Conservation (phyloP, 1,284 basidiomycete genomes). For the Cerioporus squamosus region DNA sequence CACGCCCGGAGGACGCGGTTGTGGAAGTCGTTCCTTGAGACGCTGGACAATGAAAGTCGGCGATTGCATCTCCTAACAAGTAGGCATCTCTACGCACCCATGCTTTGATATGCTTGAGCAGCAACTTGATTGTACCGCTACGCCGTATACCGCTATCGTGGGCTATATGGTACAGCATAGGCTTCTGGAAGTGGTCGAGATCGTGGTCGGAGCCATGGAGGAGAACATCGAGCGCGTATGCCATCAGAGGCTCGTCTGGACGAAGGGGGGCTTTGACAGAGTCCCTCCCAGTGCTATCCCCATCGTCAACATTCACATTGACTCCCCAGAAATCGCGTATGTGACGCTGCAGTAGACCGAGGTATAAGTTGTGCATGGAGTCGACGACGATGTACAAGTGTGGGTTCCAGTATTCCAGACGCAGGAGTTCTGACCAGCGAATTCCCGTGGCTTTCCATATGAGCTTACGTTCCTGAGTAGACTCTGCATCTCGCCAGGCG, state of each 20-base stretch:
- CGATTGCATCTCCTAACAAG: too few species aligned
- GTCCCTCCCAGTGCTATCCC: not conserved
- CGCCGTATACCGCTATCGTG: not conserved
- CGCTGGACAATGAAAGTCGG: too few species aligned
- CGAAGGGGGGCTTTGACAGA: not conserved
- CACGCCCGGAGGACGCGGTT: too few species aligned
- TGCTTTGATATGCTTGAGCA: too few species aligned
- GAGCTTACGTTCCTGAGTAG: slow-evolving; percentile 13
- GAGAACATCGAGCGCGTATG: too few species aligned
- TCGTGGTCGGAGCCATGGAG: too few species aligned
- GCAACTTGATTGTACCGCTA: too few species aligned
- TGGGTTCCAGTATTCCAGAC: slow-evolving; percentile 37
- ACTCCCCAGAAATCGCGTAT: not conserved
- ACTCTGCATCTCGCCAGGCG: slow-evolving; percentile 19
- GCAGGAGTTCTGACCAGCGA: slow-evolving; percentile 34
- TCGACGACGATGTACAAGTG: slow-evolving; percentile 35
- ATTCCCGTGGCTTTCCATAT: slow-evolving; percentile 30
- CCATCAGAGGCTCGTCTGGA: not conserved
- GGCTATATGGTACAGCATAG: slow-evolving; percentile 16
- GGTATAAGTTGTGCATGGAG: slow-evolving; percentile 39
- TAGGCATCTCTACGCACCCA: too few species aligned
- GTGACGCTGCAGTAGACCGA: slow-evolving; percentile 21
- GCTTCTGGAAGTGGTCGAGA: too few species aligned
- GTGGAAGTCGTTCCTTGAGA: too few species aligned
- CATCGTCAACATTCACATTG: not conserved